A percentile compares a stretch with the other conserved stretches of the same genome.
These are phyloP conservation scores for Colletotrichum filicis DNA, from an alignment of 2,329 filamentous ascomycete genomes.

Conservation along the genomic window DNA sequence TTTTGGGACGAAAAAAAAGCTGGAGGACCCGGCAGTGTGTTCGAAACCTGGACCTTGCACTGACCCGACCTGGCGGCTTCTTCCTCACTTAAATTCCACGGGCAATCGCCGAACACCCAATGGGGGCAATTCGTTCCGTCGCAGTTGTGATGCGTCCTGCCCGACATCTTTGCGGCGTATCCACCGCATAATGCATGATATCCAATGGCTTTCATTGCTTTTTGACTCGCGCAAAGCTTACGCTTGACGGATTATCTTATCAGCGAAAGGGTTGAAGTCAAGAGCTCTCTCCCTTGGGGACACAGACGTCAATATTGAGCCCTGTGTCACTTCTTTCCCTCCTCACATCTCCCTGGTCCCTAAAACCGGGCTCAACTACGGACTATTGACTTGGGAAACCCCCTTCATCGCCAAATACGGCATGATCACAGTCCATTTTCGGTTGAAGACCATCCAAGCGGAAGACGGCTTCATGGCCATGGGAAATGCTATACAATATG, in stretches of 20 bases:
- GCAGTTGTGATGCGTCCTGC: not conserved
- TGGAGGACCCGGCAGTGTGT: constrained; percentile 27
- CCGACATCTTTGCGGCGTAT: not conserved
- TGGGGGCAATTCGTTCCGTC: not conserved
- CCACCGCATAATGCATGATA: not conserved
- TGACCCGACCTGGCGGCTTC: constrained; percentile 19
- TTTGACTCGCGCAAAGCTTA: not conserved
- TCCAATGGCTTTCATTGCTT: not conserved
- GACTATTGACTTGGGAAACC: constrained; percentile 24
- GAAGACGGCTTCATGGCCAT: not conserved
- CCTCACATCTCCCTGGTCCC: constrained; percentile 28
- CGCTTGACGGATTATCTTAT: not conserved
- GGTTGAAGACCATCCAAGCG: not conserved
- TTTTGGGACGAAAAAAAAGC: constrained; percentile 31
- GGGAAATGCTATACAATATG: constrained; percentile 13
- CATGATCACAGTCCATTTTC: not conserved
- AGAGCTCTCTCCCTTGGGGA: constrained; percentile 18
- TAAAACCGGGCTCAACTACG: constrained; percentile 1
- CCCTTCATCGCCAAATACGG: not conserved
- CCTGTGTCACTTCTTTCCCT: not conserved
- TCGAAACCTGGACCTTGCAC: constrained; percentile 35
- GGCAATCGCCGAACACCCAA: constrained; percentile 8
- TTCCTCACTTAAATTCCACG: constrained; percentile 5
- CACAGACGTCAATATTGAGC: constrained; percentile 7
- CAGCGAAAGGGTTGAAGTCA: not conserved